A percentile compares a stretch with the other conserved stretches of the same genome.
Conservation (phyloP, 2,329 filamentous ascomycete genomes). For the Claviceps spartinae region DNA sequence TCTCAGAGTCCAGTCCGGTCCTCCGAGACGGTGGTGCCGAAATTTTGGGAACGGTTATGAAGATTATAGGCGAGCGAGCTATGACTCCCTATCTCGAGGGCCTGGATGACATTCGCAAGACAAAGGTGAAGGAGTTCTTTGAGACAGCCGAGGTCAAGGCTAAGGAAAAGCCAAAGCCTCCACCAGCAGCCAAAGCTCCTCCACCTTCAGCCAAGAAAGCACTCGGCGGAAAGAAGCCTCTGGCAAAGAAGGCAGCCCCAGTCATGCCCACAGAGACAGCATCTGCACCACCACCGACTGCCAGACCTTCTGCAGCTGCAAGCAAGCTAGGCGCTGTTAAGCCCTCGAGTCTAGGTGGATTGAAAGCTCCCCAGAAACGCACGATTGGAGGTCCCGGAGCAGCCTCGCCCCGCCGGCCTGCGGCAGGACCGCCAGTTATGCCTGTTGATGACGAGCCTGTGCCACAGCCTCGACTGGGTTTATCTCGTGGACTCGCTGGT, state of each 20-base stretch:
- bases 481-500: slow-evolving; percentile 69
- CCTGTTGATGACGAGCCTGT: slow-evolving; percentile 45
- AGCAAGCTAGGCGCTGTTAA: slow-evolving; percentile 45
- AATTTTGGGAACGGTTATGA: slow-evolving; percentile 89
- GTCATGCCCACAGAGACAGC: slow-evolving; percentile 32
- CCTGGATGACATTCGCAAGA: slow-evolving; percentile 88
- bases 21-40: slow-evolving; percentile 84
- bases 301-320: slow-evolving; percentile 29
- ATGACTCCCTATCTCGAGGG: slow-evolving; percentile 91
- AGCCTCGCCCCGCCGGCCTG: slow-evolving; percentile 40
- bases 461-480: slow-evolving; percentile 47
- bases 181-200: slow-evolving; percentile 43
- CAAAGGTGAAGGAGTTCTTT: slow-evolving; percentile 86
- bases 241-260: slow-evolving; percentile 32
- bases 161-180: slow-evolving; percentile 66
- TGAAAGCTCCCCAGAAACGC: slow-evolving; percentile 48
- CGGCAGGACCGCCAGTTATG: slow-evolving; percentile 32
- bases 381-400: slow-evolving; percentile 33
- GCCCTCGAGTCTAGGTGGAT: slow-evolving; percentile 35
- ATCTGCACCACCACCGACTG: slow-evolving; percentile 44
- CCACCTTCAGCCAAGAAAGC: slow-evolving; percentile 33
- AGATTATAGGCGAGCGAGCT: slow-evolving; percentile 90
- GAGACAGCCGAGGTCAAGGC: slow-evolving; percentile 43
- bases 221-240: slow-evolving; percentile 27
- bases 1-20: slow-evolving; percentile 77